Conservation (phyloP, 208 protist species). For the Trypanosomatidae sp. region DNA sequence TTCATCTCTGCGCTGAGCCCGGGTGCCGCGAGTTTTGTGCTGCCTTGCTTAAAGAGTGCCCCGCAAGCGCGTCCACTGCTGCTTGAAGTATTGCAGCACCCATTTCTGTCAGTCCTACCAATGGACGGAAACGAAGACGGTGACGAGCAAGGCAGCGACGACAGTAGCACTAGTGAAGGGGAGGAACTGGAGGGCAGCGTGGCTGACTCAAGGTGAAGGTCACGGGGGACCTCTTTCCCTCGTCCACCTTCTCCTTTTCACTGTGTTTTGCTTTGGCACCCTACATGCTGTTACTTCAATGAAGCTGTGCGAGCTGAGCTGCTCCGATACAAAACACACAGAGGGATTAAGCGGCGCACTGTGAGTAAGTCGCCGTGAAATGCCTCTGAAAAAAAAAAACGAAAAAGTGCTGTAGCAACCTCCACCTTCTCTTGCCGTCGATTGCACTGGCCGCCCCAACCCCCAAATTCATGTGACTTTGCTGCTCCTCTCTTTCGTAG, state of each 20-base stretch:
- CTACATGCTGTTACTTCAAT: not conserved
- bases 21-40: slow-evolving; percentile 40
- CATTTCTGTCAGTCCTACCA: slow-evolving; percentile 36
- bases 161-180: slow-evolving; percentile 8
- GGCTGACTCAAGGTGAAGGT: not conserved
- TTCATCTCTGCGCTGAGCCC: slow-evolving; percentile 41
- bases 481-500: not conserved
- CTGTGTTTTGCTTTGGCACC: not conserved
- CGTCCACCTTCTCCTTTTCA: not conserved
- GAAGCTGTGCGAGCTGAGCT: not conserved
- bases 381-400: not conserved
- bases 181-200: slow-evolving; percentile 17
- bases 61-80: slow-evolving; percentile 46
- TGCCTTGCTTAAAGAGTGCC: slow-evolving; percentile 73
- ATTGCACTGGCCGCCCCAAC: not conserved
- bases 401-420: not conserved
- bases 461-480: not conserved
- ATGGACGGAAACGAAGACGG: not conserved
- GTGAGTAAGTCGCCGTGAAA: not conserved
- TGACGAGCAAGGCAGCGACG: slow-evolving; percentile 3
- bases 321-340: not conserved
- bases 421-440: not conserved
- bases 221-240: not conserved
- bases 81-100: slow-evolving; percentile 53
- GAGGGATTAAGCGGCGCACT: not conserved